Evolutionary conservation across 192 early-diverging fungal genomes (phyloP).

Genomic region (Coemansia aciculifera): DNA sequence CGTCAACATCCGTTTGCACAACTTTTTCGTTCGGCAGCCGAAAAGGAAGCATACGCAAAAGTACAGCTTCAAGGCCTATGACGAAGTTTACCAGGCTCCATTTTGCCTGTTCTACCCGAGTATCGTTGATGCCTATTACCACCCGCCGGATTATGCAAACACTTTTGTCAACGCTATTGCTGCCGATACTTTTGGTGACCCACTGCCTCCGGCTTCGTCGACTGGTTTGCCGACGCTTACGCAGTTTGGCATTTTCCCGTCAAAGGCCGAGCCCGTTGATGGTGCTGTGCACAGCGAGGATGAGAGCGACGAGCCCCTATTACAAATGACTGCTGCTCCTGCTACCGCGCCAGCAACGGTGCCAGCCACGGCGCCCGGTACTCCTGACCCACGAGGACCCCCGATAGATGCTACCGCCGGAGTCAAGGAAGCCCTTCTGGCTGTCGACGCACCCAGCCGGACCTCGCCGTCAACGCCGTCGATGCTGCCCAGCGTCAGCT

Average conservation of each 20-base stretch:
- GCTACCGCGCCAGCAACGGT: slow-evolving; percentile 34
- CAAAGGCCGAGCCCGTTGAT: slow-evolving; percentile 5
- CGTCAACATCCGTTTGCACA: slow-evolving; percentile 78
- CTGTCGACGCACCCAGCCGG: background rate
- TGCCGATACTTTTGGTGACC: slow-evolving; percentile 6
- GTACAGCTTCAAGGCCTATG: slow-evolving; percentile 84
- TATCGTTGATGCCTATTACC: slow-evolving; percentile 40
- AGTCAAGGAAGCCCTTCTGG: slow-evolving; percentile 11
- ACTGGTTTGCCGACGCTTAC: slow-evolving; percentile 18
- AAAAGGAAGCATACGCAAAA: slow-evolving; percentile 63
- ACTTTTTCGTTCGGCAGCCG: slow-evolving; percentile 80
- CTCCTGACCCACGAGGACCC: slow-evolving; percentile 23
- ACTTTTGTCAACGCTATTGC: slow-evolving; percentile 25
- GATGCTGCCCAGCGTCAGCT: slow-evolving; percentile 15
- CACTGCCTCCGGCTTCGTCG: background rate
- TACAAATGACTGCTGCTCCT: slow-evolving; percentile 6
- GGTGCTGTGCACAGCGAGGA: background rate
- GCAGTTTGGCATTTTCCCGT: slow-evolving; percentile 46
- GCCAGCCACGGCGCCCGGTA: slow-evolving; percentile 23
- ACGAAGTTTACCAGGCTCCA: slow-evolving; percentile 78
- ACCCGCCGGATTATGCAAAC: slow-evolving; percentile 34
- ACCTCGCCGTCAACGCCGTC: slow-evolving; percentile 20
- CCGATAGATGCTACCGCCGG: background rate
- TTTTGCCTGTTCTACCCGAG: slow-evolving; percentile 64
- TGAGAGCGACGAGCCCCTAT: slow-evolving; percentile 1